Percentiles rank a stretch among this genome's conserved stretches.
Evolutionary conservation across 345 rosid species (phyloP).

Genomic region (Sisymbrium altissimum): DNA sequence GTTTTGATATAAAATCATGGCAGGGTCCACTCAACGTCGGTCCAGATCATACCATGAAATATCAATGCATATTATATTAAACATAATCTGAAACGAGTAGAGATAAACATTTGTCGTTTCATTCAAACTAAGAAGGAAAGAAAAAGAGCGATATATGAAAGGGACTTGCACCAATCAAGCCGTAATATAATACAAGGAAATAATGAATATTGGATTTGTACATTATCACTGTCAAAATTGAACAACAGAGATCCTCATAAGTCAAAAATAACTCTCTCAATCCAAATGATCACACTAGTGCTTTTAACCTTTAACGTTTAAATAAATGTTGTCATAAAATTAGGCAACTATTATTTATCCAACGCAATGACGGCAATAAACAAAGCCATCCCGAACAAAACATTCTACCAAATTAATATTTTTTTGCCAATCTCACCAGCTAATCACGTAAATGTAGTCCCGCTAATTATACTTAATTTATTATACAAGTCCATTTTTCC

Average conservation of each 20-base stretch:
- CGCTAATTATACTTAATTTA: not conserved
- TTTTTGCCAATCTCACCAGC: not conserved
- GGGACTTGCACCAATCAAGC: conserved; percentile 25
- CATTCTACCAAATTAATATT: not conserved
- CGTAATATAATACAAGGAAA: conserved; percentile 13
- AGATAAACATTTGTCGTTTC: conserved; percentile 23
- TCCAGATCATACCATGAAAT: conserved; percentile 9
- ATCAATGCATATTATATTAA: conserved; percentile 9
- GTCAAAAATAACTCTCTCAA: not conserved
- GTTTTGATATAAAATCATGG: not conserved
- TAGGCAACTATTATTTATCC: not conserved
- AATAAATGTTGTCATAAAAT: not conserved
- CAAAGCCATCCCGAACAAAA: not conserved
- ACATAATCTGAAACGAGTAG: conserved; percentile 1
- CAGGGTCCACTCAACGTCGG: conserved; percentile 27
- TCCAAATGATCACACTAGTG: not conserved
- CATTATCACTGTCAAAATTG: not conserved
- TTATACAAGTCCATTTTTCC: not conserved
- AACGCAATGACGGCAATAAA: too few relatives aligned
- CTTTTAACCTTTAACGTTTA: not conserved
- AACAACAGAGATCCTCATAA: not conserved
- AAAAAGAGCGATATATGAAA: not conserved
- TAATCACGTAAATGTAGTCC: not conserved
- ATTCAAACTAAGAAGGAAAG: not conserved
- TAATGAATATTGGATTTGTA: not conserved